Conservation (phyloP, 305 asterid species). For the Fraxinus platypoda region DNA sequence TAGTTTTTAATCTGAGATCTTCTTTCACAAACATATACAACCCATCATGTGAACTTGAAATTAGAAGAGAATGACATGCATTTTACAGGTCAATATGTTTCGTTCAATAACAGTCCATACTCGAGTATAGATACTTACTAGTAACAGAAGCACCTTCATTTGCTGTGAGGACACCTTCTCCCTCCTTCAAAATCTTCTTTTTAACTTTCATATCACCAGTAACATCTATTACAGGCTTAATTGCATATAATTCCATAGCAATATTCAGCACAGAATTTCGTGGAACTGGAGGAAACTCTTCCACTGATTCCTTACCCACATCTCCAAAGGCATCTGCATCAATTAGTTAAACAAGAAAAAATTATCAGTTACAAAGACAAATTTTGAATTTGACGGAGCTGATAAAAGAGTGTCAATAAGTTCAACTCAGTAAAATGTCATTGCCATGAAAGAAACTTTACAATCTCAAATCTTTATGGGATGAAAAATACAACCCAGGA, state of each 20-base stretch:
- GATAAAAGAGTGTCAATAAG: neutral
- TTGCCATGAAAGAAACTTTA: neutral
- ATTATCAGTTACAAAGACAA: neutral
- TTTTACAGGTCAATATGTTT: neutral
- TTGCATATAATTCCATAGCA: conserved; percentile 49
- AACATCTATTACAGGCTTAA: conserved; percentile 58
- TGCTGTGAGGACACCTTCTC: conserved; percentile 59
- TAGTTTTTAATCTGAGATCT: neutral
- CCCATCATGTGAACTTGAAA: neutral
- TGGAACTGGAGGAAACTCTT: conserved; percentile 37
- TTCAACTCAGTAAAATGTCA: conserved; percentile 1
- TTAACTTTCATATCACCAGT: conserved; percentile 56
- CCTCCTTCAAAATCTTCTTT: conserved; percentile 68
- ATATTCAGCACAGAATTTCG: conserved; percentile 49
- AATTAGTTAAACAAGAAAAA: conserved; percentile 15
- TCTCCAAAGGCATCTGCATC: conserved; percentile 62
- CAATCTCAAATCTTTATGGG: conserved; percentile 3
- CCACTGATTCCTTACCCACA: conserved; percentile 26
- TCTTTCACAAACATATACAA: neutral
- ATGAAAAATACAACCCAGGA: neutral
- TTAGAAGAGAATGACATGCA: neutral
- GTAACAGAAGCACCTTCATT: conserved; percentile 67
- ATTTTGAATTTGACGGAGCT: neutral
- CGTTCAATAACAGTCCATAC: neutral
- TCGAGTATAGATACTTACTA: conserved; percentile 42